phyloP scores from a whole-genome alignment of 345 rosid genomes.

The Pistacia vera region DNA sequence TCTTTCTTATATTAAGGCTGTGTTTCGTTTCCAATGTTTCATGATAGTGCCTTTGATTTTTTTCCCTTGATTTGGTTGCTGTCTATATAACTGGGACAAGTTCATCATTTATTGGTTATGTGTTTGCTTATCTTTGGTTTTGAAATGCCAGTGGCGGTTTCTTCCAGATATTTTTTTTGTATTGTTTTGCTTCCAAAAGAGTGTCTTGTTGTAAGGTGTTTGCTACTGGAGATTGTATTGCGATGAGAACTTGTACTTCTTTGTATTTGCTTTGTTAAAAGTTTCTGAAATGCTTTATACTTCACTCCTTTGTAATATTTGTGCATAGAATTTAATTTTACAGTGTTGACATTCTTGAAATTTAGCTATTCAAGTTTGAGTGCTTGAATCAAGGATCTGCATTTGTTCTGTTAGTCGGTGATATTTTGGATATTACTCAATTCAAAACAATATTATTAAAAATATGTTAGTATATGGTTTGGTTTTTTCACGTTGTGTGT shows the following conservation, averaged over 20 bases:
- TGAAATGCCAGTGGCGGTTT: constrained; percentile 6
- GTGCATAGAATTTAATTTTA: neutral
- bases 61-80: constrained; percentile 20
- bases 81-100: constrained; percentile 20
- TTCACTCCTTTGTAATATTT: neutral
- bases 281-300: neutral
- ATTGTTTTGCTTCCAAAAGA: constrained; percentile 2
- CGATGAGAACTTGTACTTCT: constrained; percentile 13
- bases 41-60: constrained; percentile 25
- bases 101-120: constrained; percentile 5
- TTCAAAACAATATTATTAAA: neutral
- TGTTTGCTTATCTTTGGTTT: constrained; percentile 20
- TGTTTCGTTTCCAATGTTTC: too few relatives aligned
- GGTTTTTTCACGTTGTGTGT: neutral
- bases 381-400: too few relatives aligned
- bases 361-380: neutral
- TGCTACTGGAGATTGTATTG: constrained; percentile 25
- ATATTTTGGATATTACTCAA: neutral
- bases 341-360: neutral
- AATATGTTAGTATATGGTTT: too few relatives aligned
- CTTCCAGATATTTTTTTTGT: constrained; percentile 1
- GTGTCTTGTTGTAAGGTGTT: constrained; percentile 16
- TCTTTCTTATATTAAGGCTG: too few relatives aligned
- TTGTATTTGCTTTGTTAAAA: neutral
- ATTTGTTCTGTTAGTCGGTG: too few relatives aligned